Percentiles rank a stretch among this genome's conserved stretches.
Evolutionary conservation across 306 rosid genomes (phyloP).

Genomic region (Ceratonia siliqua): DNA sequence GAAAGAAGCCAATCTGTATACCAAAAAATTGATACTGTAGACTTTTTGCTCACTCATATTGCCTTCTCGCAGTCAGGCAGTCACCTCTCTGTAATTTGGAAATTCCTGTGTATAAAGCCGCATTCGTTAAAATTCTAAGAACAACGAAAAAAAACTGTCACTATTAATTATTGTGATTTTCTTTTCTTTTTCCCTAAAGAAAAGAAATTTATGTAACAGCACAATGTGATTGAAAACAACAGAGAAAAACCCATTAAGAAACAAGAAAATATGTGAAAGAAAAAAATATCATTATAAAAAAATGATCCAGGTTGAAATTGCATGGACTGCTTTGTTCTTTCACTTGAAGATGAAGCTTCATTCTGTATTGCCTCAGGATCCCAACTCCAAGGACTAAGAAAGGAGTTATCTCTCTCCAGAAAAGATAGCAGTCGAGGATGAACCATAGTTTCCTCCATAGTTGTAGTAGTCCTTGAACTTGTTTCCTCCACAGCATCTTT

Average conservation of each 20-base stretch:
- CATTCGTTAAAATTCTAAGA: too few relatives aligned
- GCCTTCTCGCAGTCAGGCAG: too few relatives aligned
- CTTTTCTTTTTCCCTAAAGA: background rate
- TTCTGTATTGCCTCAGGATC: background rate
- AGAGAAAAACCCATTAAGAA: background rate
- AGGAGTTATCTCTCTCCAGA: conserved; percentile 30
- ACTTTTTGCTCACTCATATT: too few relatives aligned
- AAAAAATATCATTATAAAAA: background rate
- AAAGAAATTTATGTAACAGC: background rate
- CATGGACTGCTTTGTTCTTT: background rate
- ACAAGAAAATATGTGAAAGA: background rate
- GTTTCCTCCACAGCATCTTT: background rate
- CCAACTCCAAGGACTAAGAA: conserved; percentile 40
- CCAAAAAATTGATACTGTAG: too few relatives aligned
- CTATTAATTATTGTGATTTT: too few relatives aligned
- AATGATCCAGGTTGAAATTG: conserved; percentile 26
- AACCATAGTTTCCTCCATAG: background rate
- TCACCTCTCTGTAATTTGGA: too few relatives aligned
- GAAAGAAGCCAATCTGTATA: too few relatives aligned
- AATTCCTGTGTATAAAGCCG: too few relatives aligned
- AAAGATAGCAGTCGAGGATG: conserved; percentile 4
- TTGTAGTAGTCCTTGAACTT: background rate
- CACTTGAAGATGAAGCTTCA: background rate
- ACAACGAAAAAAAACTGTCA: too few relatives aligned
- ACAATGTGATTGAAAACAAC: background rate